Evolutionary conservation across 2,329 filamentous ascomycete species (phyloP).

Genomic region (Sclerotinia spermophila): DNA sequence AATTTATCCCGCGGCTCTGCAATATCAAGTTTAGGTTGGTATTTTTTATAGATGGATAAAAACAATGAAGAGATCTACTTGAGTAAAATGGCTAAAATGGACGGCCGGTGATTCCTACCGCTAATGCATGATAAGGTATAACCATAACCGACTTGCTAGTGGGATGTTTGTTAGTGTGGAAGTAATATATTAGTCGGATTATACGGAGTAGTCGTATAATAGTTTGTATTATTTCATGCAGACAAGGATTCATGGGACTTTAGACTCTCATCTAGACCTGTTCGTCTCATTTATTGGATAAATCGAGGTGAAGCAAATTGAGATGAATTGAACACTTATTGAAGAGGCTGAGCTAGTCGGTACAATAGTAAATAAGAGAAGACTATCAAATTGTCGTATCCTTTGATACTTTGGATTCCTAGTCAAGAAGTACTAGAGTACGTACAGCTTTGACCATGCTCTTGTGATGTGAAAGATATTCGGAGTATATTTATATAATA

Average conservation of each 20-base stretch:
- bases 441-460: not conserved
- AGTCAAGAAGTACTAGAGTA: not conserved
- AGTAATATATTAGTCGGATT: not conserved
- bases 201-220: not conserved
- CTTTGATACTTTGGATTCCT: not conserved
- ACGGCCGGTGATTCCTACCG: not conserved
- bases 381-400: not conserved
- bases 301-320: not conserved
- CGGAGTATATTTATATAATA: too few species aligned
- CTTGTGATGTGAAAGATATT: slow-evolving; percentile 6
- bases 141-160: not conserved
- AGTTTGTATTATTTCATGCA: not conserved
- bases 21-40: not conserved
- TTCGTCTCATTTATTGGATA: slow-evolving; percentile 9
- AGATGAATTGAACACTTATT: not conserved
- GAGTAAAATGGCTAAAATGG: not conserved
- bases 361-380: not conserved
- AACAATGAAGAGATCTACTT: not conserved
- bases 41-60: not conserved
- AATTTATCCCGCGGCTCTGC: not conserved
- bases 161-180: not conserved
- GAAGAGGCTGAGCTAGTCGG: not conserved
- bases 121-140: not conserved
- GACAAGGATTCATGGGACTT: not conserved
- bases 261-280: slow-evolving; percentile 2